Percentiles rank a stretch among this genome's conserved stretches.
phyloP scores from a whole-genome alignment of 371 early-diverging fungal species.

The Gilbertella persicaria region DNA sequence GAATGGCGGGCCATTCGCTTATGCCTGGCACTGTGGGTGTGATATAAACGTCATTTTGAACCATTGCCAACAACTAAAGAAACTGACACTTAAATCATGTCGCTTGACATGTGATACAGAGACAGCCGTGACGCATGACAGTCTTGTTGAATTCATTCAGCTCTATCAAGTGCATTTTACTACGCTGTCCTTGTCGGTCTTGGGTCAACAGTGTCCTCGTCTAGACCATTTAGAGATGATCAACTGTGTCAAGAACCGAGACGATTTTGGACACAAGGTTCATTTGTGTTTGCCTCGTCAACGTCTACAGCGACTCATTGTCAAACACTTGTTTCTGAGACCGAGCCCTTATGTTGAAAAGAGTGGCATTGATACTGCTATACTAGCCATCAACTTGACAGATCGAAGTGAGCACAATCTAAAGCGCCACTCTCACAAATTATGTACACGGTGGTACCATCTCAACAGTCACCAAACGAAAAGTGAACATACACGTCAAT shows the following conservation, averaged over 20 bases:
- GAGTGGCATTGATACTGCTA: conserved; percentile 5
- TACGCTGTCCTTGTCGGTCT: conserved; percentile 3
- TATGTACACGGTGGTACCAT: conserved; percentile 7
- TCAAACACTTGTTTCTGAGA: conserved; percentile 6
- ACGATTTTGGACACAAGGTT: not conserved
- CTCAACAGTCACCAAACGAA: not conserved
- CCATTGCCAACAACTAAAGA: conserved; percentile 4
- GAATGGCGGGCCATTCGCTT: conserved; percentile 6
- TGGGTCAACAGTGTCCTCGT: conserved; percentile 6
- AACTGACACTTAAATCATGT: not conserved
- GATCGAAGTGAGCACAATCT: not conserved
- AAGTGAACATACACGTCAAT: not conserved
- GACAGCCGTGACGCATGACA: no score
- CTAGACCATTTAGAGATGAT: conserved; percentile 1
- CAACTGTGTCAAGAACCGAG: conserved; percentile 14
- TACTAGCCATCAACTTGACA: not conserved
- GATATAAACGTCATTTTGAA: conserved; percentile 8
- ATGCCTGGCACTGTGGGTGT: conserved; percentile 14
- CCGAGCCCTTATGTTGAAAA: conserved; percentile 7
- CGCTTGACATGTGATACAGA: conserved; percentile 2
- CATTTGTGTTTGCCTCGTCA: not conserved
- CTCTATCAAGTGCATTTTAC: conserved; percentile 9
- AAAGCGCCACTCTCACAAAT: no score
- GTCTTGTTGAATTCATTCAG: not conserved
- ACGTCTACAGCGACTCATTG: not conserved